Percentiles rank a stretch among this genome's conserved stretches.
phyloP scores from a whole-genome alignment of 1,139 yeast genomes.

The Ogataea hybrid region DNA sequence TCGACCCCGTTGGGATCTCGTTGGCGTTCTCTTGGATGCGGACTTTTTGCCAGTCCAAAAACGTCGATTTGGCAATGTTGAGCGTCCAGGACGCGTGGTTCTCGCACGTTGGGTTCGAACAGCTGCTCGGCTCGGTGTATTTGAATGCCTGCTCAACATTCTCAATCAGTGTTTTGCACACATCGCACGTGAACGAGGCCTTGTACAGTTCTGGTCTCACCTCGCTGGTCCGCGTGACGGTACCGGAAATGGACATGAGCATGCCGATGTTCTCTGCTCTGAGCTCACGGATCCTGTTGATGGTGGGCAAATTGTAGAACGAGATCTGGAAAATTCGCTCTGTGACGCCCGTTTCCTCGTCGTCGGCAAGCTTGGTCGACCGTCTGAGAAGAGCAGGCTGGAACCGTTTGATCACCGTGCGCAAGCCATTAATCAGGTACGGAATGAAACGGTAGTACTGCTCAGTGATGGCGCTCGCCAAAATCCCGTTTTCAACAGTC shows the following conservation, averaged over 20 bases:
- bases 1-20: constrained; percentile 97
- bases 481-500: constrained; percentile 76
- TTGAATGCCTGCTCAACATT: constrained; percentile 92
- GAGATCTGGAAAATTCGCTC: constrained; percentile 88
- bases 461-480: constrained; percentile 86
- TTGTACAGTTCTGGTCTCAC: constrained; percentile 92
- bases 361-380: constrained; percentile 24
- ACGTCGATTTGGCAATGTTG: constrained; percentile 78
- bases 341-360: constrained; percentile 38
- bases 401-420: constrained; percentile 66
- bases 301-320: constrained; percentile 80
- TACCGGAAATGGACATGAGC: constrained; percentile 83
- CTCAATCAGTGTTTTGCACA: constrained; percentile 81
- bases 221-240: constrained; percentile 95
- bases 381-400: constrained; percentile 68
- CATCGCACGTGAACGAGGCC: constrained; percentile 88
- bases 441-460: constrained; percentile 94
- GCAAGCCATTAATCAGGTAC: constrained; percentile 71
- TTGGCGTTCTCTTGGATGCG: constrained; percentile 93
- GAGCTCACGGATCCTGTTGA: constrained; percentile 84
- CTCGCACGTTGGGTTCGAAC: constrained; percentile 84
- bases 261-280: constrained; percentile 89
- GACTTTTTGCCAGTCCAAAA: constrained; percentile 96
- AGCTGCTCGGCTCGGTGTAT: constrained; percentile 92
- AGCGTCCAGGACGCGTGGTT: constrained; percentile 87